Evolutionary conservation across 192 early-diverging fungal genomes (phyloP), one percentile per base, ranked within the genome.

Genomic region (Martensiomyces pterosporus): DNA sequence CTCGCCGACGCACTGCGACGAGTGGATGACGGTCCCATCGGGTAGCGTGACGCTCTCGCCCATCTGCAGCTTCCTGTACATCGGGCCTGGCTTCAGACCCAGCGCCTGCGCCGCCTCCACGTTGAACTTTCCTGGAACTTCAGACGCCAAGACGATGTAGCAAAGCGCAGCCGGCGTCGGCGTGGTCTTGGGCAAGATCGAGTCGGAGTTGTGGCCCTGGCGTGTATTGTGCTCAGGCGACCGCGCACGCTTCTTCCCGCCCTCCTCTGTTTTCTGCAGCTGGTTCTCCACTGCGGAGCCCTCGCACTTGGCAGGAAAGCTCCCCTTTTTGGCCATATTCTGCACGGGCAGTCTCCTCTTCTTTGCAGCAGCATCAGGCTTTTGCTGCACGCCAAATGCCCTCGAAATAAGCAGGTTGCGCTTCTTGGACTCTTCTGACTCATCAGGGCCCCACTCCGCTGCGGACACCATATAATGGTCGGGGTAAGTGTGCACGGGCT

Each of bases 71-170:
- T 78, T 46, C 0, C 84, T 62, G 60, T 76, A 87, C 6, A 68
- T 47, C 5, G 63, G 80, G 0, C 91, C 91, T 1, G 82, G 79
- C 38, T 72, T 71, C 0, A 93, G 67, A 2, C 86, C 89, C 2
- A 94, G 75, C 18, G 57, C 74, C 17, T 60, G 26, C 9, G 91
- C 92, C 0, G 79, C 79, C 23, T 78, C 24, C 9, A 80, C 66
- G 45, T 88, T 74, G 59, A 97, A 93, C 53, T 92, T 94, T 18
- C 92, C 90, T 0, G 78, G 81, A 19, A 85, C 76, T 3, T 73
- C 75, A 1, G 88, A 85, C 0, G 88, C 85, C 49, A 82, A 77
- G 50, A 83, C 83, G 10, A 93, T 86, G 44, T 90, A 96, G 46
- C 78, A 78, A 25, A 89, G 58, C 1, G 75, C 79, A 3, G 43